These are phyloP conservation scores for Suhomyces yuchorum DNA, from an alignment of 1,139 yeast genomes.

Conservation along the genomic window DNA sequence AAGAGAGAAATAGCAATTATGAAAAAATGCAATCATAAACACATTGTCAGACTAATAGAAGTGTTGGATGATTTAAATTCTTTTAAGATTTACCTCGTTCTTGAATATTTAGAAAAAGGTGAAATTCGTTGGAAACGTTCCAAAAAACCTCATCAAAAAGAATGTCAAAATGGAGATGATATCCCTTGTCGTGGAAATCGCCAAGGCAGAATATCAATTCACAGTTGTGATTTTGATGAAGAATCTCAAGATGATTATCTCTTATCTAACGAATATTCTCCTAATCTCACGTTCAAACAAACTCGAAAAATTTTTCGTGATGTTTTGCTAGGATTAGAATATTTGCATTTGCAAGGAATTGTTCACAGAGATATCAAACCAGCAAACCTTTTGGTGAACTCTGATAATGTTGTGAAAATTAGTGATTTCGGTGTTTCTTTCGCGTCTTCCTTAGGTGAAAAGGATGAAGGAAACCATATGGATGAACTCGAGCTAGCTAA, in stretches of 20 bases:
- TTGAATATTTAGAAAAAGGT: conserved; percentile 91
- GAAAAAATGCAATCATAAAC: conserved; percentile 91
- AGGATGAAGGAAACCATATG: conserved; percentile 43
- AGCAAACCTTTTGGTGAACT: conserved; percentile 79
- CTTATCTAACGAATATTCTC: conserved; percentile 48
- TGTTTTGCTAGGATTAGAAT: conserved; percentile 86
- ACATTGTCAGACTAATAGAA: conserved; percentile 83
- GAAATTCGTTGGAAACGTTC: conserved; percentile 81
- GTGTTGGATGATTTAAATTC: conserved; percentile 87
- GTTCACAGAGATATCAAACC: conserved; percentile 98
- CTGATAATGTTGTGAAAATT: conserved; percentile 79
- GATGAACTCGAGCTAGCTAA: conserved; percentile 84
- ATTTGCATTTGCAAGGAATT: conserved; percentile 89
- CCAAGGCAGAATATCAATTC: conserved; percentile 10
- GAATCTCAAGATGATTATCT: conserved; percentile 35
- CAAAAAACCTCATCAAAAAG: conserved; percentile 16
- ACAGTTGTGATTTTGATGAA: conserved; percentile 8
- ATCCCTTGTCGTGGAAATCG: conserved; percentile 44
- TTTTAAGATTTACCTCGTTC: conserved; percentile 83
- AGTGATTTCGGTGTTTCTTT: conserved; percentile 97
- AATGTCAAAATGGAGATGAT: conserved; percentile 15
- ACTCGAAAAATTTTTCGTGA: conserved; percentile 79
- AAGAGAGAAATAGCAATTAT: conserved; percentile 92
- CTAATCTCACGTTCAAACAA: conserved; percentile 65
- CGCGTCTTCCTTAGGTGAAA: conserved; percentile 63